Evolutionary conservation across 345 rosid species (phyloP), one percentile per base, ranked within the genome.

Genomic region (Anastatica hierochuntica): DNA sequence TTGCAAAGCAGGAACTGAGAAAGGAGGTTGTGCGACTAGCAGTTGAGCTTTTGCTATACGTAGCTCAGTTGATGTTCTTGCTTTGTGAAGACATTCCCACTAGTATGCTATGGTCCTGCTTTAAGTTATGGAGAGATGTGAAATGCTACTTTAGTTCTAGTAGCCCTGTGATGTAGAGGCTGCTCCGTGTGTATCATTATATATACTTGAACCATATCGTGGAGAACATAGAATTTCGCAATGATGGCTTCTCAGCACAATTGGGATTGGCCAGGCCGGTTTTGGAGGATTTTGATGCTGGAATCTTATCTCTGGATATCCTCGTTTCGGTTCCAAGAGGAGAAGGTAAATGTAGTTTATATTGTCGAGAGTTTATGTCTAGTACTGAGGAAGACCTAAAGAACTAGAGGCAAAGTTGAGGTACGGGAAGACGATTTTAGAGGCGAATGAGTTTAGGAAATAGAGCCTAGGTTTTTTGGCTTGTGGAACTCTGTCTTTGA

Each of bases 11-110:
- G 42, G 55, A 50, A 30, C n/a, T 45, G 34, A 27, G 24, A 45
- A 4, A 45, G n/a, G 50, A 45, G 7, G 44, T 4, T 21, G 21
- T 52, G 57, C 33, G 10, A 14, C 34, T 37, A 6, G 57, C 44
- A 52, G 57, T 52, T 52, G 34, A 39, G 37, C 42, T 43, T 2
- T 56, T 50, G 30, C 33, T 56, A 20, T 23, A 31, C 6, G 42
- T 43, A 13, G 61, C 50, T 43, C 12, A 20, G 10, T 14, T 14
- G 8, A 56, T 51, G 43, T 51, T 36, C 2, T 51, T 51, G 14
- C 19, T 51, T 31, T 21, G 33, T 51, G 61, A 56, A 31, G 51
- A 56, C 6, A 33, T 14, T 20, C 21, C 20, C n/a, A n/a, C n/a
- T 20, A 14, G 23, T 21, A 7, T 43, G 59, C 43, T 43, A 10